Evolutionary conservation across 2,329 filamentous ascomycete genomes (phyloP).

Genomic region (Didymella glomerata): DNA sequence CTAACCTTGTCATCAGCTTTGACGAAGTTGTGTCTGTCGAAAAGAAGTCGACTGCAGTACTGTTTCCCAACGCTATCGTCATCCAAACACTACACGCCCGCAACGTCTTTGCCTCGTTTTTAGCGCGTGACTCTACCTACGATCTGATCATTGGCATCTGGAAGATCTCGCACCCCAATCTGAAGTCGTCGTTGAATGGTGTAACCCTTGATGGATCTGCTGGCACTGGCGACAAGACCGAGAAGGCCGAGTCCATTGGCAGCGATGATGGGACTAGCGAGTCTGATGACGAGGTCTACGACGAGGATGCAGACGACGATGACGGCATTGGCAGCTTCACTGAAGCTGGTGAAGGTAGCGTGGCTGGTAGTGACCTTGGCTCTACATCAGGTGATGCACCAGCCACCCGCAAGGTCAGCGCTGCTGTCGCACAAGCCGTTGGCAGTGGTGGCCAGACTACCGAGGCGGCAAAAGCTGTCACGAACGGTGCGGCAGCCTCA

Average conservation of each 20-base stretch:
- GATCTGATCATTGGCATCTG: conserved; percentile 97
- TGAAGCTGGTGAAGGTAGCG: conserved; percentile 63
- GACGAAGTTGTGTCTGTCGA: conserved; percentile 97
- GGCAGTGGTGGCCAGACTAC: conserved; percentile 42
- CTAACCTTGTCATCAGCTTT: conserved; percentile 96
- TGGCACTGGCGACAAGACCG: conserved; percentile 86
- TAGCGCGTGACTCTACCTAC: conserved; percentile 93
- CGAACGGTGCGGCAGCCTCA: conserved; percentile 53
- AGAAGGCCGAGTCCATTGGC: conserved; percentile 74
- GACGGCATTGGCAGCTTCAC: conserved; percentile 71
- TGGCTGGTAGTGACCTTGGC: conserved; percentile 62
- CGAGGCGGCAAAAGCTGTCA: conserved; percentile 53
- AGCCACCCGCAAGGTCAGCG: conserved; percentile 73
- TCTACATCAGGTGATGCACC: conserved; percentile 62
- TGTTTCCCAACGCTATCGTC: conserved; percentile 97
- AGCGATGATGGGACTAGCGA: conserved; percentile 62
- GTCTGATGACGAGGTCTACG: conserved; percentile 79
- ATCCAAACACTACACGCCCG: conserved; percentile 95
- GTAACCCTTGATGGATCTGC: conserved; percentile 74
- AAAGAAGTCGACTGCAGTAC: conserved; percentile 91
- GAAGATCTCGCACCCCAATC: conserved; percentile 92
- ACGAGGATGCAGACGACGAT: conserved; percentile 80
- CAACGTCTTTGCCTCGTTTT: conserved; percentile 94
- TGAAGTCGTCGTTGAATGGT: conserved; percentile 91
- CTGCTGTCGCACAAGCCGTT: conserved; percentile 53